Evolutionary conservation across 495 filamentous ascomycete species (phyloP).

Genomic region (Aspergillus ostianus): DNA sequence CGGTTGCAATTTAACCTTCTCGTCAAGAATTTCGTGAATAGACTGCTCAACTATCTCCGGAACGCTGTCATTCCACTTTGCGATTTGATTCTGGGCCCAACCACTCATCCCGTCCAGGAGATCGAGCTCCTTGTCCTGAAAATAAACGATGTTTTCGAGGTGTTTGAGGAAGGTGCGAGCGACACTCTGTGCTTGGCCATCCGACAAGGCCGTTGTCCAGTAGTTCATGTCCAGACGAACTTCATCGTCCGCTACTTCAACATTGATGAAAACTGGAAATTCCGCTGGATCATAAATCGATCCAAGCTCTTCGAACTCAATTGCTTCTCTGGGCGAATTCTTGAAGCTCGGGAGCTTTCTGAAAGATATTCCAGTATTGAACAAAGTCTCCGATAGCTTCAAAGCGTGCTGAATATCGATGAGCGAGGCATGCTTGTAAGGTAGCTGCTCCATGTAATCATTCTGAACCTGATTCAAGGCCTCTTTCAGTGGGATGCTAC

Average conservation of each 20-base stretch:
- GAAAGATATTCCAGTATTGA: slow-evolving; percentile 49
- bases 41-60: slow-evolving; percentile 37
- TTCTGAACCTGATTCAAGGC: slow-evolving; percentile 43
- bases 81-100: slow-evolving; percentile 36
- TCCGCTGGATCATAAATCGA: slow-evolving; percentile 57
- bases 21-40: slow-evolving; percentile 43
- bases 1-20: slow-evolving; percentile 36
- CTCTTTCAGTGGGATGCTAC: slow-evolving; percentile 24
- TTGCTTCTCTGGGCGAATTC: slow-evolving; percentile 23
- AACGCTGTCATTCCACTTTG: slow-evolving; percentile 43
- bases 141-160: slow-evolving; percentile 41
- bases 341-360: slow-evolving; percentile 33
- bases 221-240: slow-evolving; percentile 54
- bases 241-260: slow-evolving; percentile 47
- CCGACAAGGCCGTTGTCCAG: slow-evolving; percentile 52
- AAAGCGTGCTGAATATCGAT: slow-evolving; percentile 54
- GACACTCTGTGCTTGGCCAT: slow-evolving; percentile 51
- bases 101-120: slow-evolving; percentile 40
- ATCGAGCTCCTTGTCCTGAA: slow-evolving; percentile 30
- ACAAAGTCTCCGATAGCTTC: slow-evolving; percentile 22
- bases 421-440: slow-evolving; percentile 47
- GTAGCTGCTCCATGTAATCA: slow-evolving; percentile 49
- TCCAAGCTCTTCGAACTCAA: slow-evolving; percentile 39
- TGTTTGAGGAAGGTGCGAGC: slow-evolving; percentile 47
- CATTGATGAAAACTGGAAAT: slow-evolving; percentile 53